Base-by-base conservation (phyloP, 2,329 filamentous ascomycete genomes). In the Zarea fungicola region DNA sequence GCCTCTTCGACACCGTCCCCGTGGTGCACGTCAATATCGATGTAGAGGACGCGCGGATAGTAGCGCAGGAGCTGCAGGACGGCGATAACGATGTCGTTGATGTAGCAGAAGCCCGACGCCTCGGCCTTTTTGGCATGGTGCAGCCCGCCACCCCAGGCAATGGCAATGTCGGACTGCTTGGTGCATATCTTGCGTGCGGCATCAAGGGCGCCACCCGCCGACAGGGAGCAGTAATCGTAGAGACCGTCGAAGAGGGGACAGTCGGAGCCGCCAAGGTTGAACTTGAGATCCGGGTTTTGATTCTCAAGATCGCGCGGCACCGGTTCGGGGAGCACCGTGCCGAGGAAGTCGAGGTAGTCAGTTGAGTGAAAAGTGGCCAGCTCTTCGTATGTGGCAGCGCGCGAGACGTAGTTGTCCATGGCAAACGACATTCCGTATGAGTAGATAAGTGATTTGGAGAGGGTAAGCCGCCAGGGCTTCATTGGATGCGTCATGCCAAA, bases 401-500 rank as follows among this genome's bases (percentile, higher is more conserved):
- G 82, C 21, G 92, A 81, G 44, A 89, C 79, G 68, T 95, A 96
- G 56, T 92, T 85, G 68, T 97, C 90, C 93, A 99, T 97, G 54
- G 89, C 90, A 61, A 92, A 87, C 60, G 95, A 90, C 79, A 99
- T 89, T 56, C 93, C 93, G 66, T 97, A 97, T 1, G 89, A 87
- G 63, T 95, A 85, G 55, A 99, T 89, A 40, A 99, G 80, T 60
- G 93, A 89, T 67, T 99, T 97, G 49, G 93, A 95, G 48, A 99
- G 78, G 14, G 91, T 96, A 55, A 99, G 74, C 29, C 93, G 88
- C 92, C 93, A 97, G 51, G 93, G 93, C 67, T 99, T 99, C 93
- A 99, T 99, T 18, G 93, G 93, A 73, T 99, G 93, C 9, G 89
- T 91, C 70, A 89, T 86, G 56, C 93, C 93, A 66, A 99, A 99